A percentile compares a stretch with the other conserved stretches of the same genome.
Evolutionary conservation across 139 green algal species (phyloP).

Genomic region (Chlorella sp.): DNA sequence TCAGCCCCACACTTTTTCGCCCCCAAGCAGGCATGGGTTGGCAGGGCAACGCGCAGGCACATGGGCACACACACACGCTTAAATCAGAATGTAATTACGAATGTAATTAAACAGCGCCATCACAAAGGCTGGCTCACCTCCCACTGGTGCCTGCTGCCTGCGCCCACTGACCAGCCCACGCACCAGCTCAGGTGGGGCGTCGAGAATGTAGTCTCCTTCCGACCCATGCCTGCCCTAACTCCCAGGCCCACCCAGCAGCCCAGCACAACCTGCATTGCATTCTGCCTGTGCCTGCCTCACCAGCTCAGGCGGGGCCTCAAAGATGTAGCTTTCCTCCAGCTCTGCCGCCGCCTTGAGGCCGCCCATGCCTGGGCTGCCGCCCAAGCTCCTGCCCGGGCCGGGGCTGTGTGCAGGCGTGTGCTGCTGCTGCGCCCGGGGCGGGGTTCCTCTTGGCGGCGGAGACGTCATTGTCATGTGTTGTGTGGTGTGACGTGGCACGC

Average conservation of each 20-base stretch:
- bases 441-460: no score
- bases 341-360: not conserved
- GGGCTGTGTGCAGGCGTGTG: no score
- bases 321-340: slow-evolving; percentile 7
- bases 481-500: no score
- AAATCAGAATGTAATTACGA: not conserved
- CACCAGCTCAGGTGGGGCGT: slow-evolving; percentile 47
- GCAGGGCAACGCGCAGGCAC: no score
- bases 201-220: slow-evolving; percentile 23
- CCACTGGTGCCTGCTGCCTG: no score
- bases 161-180: not conserved
- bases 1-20: not conserved
- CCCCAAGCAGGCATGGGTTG: not conserved
- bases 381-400: not conserved
- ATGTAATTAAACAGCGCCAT: not conserved
- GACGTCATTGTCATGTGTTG: no score
- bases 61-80: not conserved
- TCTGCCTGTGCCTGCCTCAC: not conserved
- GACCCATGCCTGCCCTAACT: not conserved
- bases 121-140: not conserved
- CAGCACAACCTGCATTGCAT: no score
- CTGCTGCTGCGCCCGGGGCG: no score
- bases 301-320: slow-evolving; percentile 50
- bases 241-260: no score
- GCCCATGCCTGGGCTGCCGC: not conserved